Percentiles rank a stretch among this genome's conserved stretches.
phyloP scores from a whole-genome alignment of 108 stramenopile species.

The Skeletonema marinoi region DNA sequence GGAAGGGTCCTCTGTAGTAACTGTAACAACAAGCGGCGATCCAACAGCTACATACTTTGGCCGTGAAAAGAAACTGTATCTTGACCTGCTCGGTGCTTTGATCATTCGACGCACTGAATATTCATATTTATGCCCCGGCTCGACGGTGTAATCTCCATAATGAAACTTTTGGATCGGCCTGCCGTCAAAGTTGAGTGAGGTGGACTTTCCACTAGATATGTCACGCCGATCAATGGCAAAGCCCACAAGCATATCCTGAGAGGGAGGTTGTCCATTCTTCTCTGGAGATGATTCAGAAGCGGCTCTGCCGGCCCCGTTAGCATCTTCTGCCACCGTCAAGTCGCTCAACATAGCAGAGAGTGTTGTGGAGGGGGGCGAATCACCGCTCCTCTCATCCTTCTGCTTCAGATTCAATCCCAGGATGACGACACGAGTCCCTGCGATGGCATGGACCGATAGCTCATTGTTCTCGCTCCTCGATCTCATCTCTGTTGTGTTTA shows the following conservation, averaged over 20 bases:
- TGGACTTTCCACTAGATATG: conserved; percentile 4
- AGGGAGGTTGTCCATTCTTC: background rate
- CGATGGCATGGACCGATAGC: conserved; percentile 20
- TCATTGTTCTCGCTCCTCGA: conserved; percentile 9
- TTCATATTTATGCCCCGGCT: conserved; percentile 19
- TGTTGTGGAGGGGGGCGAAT: background rate
- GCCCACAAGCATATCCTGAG: conserved; percentile 17
- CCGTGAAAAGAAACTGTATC: background rate
- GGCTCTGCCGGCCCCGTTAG: background rate
- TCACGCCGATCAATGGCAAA: conserved; percentile 39
- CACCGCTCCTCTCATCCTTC: background rate
- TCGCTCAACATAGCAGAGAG: background rate
- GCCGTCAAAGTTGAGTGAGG: conserved; percentile 28
- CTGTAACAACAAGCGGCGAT: conserved; percentile 12
- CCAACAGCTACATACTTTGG: conserved; percentile 21
- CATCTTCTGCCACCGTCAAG: background rate
- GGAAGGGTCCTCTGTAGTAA: conserved; percentile 35
- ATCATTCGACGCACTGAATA: conserved; percentile 41
- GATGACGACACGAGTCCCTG: conserved; percentile 16
- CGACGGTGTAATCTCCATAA: conserved; percentile 38
- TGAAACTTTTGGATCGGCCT: conserved; percentile 41
- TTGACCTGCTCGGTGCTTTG: background rate
- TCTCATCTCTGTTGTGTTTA: conserved; percentile 6
- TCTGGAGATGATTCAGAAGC: background rate
- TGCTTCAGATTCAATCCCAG: conserved; percentile 21